Percentiles rank a stretch among this genome's conserved stretches.
These are phyloP conservation scores for Hypoxylon cercidicola DNA, from an alignment of 495 filamentous ascomycete species.

Conservation along the genomic window DNA sequence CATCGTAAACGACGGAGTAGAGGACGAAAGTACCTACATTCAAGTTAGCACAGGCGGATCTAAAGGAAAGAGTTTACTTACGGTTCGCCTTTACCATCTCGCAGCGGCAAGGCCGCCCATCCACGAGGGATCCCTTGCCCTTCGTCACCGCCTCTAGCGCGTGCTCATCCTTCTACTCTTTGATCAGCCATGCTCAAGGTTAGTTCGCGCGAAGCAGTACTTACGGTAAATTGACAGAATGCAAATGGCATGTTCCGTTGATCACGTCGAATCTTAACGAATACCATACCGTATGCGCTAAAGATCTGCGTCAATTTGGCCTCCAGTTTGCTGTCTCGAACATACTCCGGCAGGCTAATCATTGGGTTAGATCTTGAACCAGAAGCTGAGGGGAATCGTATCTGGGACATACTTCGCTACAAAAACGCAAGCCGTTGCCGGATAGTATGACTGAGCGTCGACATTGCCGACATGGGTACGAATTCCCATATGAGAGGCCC, in stretches of 20 bases:
- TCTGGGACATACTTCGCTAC: slow-evolving; percentile 68
- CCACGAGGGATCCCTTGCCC: slow-evolving; percentile 59
- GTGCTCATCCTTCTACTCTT: slow-evolving; percentile 50
- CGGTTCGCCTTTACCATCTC: slow-evolving; percentile 67
- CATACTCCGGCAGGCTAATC: slow-evolving; percentile 52
- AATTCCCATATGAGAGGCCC: no score
- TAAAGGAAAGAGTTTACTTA: slow-evolving; percentile 47
- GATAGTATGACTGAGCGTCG: slow-evolving; percentile 68
- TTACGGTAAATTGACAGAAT: slow-evolving; percentile 70
- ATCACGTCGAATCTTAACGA: slow-evolving; percentile 71
- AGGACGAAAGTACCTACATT: slow-evolving; percentile 61
- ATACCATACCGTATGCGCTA: slow-evolving; percentile 62
- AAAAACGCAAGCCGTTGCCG: slow-evolving; percentile 67
- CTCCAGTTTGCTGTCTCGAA: slow-evolving; percentile 62
- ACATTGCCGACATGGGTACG: slow-evolving; percentile 42
- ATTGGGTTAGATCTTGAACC: slow-evolving; percentile 6
- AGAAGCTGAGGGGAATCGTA: neutral
- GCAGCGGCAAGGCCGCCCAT: slow-evolving; percentile 67
- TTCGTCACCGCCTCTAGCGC: slow-evolving; percentile 59
- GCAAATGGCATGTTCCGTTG: slow-evolving; percentile 68
- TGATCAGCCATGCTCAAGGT: slow-evolving; percentile 24
- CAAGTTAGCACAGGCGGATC: slow-evolving; percentile 20
- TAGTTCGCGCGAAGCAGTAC: slow-evolving; percentile 24
- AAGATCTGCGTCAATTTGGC: slow-evolving; percentile 64
- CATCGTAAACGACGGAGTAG: slow-evolving; percentile 53